Base-by-base conservation (phyloP, 2,329 filamentous ascomycete genomes). In the Didymella arachidicola region DNA sequence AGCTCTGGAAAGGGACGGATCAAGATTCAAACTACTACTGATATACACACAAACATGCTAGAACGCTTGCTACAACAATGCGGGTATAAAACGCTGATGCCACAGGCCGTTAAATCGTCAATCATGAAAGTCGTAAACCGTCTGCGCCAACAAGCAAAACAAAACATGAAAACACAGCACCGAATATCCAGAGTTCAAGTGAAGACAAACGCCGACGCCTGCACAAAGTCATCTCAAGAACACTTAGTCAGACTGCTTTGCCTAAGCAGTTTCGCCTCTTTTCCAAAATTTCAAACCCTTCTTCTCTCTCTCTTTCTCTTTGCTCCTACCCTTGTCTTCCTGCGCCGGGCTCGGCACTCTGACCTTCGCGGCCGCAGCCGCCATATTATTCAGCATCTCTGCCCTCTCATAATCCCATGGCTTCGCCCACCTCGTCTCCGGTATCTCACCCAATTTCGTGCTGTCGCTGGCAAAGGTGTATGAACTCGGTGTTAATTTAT, bases 381-480 rank as follows among this genome's bases (percentile, higher is more conserved):
- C 78, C 60, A 80, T 75, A 4, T 65, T 64, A 54, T 82, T 82
- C 64, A 77, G 61, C 22, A 76, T 66, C 43, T 76, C 78, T 52
- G 79, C 79, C 32, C 73, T 75, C 32, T 78, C 77, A 45, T 76
- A 78, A 53, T 82, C 77, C 54, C 72, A 81, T 6, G 79, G 79
- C 53, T 59, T 70, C 0, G 73, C 70, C 80, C 80, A 82, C 45
- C 76, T 74, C 36, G 77, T 72, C 67, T 80, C 68, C 4, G 80
- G 80, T 6, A 82, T 82, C 62, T 82, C 80, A 42, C 80, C 80
- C 8, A 82, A 70, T 66, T 81, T 81, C 3, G 80, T 82, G 65
- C 78, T 79, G 19, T 77, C 77, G 11, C 78, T 79, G 5, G 78
- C 76, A 53, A 80, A 77, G 1, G 79, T 81, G 54, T 79, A 79